Percentiles rank a stretch among this genome's conserved stretches.
phyloP scores from a whole-genome alignment of 1,284 basidiomycete genomes.

The Papiliotrema flavescens region DNA sequence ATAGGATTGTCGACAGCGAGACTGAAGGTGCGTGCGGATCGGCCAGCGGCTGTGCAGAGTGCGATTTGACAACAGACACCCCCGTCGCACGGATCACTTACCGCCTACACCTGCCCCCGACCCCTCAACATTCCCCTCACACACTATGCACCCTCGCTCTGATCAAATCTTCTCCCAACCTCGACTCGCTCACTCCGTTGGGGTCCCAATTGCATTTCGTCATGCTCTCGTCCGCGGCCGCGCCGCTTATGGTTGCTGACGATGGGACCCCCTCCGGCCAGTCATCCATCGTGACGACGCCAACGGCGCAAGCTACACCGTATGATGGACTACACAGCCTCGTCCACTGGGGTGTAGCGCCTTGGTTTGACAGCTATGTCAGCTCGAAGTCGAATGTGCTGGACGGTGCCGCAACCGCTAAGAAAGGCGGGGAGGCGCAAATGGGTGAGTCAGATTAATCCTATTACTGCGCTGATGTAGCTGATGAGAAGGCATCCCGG shows the following conservation, averaged over 20 bases:
- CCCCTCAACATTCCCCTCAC: constrained; percentile 60
- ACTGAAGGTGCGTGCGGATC: constrained; percentile 28
- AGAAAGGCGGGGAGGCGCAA: constrained; percentile 71
- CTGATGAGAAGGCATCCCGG: constrained; percentile 70
- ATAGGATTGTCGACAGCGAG: constrained; percentile 32
- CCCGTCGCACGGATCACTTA: constrained; percentile 31
- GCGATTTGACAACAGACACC: constrained; percentile 16
- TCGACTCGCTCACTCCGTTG: constrained; percentile 75
- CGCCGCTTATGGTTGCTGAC: constrained; percentile 23
- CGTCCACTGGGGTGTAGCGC: constrained; percentile 92
- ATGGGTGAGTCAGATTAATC: constrained; percentile 60
- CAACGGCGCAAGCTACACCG: constrained; percentile 57
- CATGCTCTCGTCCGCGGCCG: constrained; percentile 60
- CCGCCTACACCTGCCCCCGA: constrained; percentile 46
- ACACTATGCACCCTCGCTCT: constrained; percentile 85
- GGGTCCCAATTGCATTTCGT: constrained; percentile 86
- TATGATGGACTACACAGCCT: constrained; percentile 97
- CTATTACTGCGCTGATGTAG: background rate
- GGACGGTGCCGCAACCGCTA: constrained; percentile 63
- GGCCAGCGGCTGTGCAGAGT: background rate
- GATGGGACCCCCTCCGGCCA: constrained; percentile 28
- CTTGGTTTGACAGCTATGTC: constrained; percentile 97
- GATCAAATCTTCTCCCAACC: constrained; percentile 82
- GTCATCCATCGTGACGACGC: constrained; percentile 39
- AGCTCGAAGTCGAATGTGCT: constrained; percentile 44